Base-by-base conservation (phyloP, 2,329 filamentous ascomycete genomes). In the Cytospora leucostoma region DNA sequence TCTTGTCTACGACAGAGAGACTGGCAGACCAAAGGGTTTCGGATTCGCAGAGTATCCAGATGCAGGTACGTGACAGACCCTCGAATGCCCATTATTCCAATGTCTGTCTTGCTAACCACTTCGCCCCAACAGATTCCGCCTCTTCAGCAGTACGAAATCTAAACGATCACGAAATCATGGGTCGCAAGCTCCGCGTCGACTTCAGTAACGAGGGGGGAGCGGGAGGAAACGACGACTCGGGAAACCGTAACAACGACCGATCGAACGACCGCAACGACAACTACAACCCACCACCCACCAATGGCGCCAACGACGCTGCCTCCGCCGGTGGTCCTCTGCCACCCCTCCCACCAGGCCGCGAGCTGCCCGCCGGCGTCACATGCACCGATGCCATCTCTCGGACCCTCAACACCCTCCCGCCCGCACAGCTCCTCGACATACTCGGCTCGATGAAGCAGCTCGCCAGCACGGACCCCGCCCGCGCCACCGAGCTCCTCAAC, bases 31-130 rank as follows among this genome's bases (percentile, higher is more conserved):
- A 0, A 98, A 97, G 76, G 95, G 95, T 19, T 99, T 97, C 74
- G 95, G 95, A 40, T 99, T 98, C 71, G 91, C 93, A 72, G 94
- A 98, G 75, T 99, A 96, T 73, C 90, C 92, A 61, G 95, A 98
- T 73, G 88, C 91, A 65, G 94, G 96, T 85, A 83, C 40, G 75
- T 56, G 11, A 51, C n/a, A 35, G 17, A 37, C 19, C 21, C 21
- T 53, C 6, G 27, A 4, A 53, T 8, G 12, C 38, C 5, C 10
- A 40, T 35, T 33, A 52, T 52, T 21, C 3, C 38, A 13, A 51
- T 11, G 7, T 15, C 40, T 10, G 68, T 17, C 66, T 32, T 40
- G 44, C 54, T 59, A 40, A 49, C 52, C 32, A 38, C 52, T 64
- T 27, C 64, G 32, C n/a, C 37, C 27, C 59, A 44, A 49, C 64